Evolutionary conservation across 306 rosid genomes (phyloP).

Genomic region (Astragalus membranaceus): DNA sequence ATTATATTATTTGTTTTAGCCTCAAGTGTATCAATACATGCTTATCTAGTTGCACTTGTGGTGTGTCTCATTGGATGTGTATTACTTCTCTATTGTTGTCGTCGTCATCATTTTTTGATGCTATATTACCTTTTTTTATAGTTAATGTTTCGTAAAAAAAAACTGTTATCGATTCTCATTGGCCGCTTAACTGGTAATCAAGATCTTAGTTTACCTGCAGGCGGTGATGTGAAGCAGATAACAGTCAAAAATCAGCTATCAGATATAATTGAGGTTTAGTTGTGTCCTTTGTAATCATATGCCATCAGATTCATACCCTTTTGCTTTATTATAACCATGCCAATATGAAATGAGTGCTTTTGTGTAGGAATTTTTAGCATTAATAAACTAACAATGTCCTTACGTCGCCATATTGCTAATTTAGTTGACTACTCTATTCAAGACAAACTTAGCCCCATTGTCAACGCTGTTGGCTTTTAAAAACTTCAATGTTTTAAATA

Average conservation of each 20-base stretch:
- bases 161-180: conserved; percentile 3
- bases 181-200: conserved; percentile 31
- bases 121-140: neutral
- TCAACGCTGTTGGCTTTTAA: conserved; percentile 1
- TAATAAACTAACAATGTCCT: neutral
- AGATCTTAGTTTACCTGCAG: conserved; percentile 78
- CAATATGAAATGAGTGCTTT: conserved; percentile 13
- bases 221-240: conserved; percentile 99
- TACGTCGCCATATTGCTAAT: neutral
- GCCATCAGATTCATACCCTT: conserved; percentile 23
- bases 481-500: neutral
- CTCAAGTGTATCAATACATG: conserved; percentile 15
- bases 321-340: conserved; percentile 5
- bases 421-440: neutral
- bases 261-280: conserved; percentile 87
- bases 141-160: neutral
- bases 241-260: conserved; percentile 53
- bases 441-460: neutral
- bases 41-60: conserved; percentile 22
- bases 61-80: conserved; percentile 25
- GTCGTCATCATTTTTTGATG: conserved; percentile 9
- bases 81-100: conserved; percentile 9
- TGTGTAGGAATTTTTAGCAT: neutral
- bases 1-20: conserved; percentile 34
- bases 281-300: conserved; percentile 40